These are phyloP conservation scores for Thraustochytrium sp. DNA, from an alignment of 352 stramenopile genomes.

Conservation along the genomic window DNA sequence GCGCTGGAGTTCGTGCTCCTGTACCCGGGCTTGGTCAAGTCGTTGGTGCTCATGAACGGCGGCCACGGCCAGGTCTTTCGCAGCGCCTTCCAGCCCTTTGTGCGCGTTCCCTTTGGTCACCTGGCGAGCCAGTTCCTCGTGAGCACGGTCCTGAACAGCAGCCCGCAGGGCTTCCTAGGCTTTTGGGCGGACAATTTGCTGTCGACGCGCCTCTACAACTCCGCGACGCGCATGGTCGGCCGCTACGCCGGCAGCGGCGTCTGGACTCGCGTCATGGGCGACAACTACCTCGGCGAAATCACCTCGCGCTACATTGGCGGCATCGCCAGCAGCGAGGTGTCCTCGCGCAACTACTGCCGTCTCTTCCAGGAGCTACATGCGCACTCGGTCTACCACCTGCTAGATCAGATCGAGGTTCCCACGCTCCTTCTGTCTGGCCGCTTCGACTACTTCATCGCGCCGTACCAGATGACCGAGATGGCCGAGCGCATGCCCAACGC, in stretches of 20 bases:
- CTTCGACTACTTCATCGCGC: slow-evolving; percentile 45
- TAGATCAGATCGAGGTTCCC: slow-evolving; percentile 32
- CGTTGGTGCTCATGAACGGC: slow-evolving; percentile 47
- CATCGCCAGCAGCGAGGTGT: slow-evolving; percentile 10
- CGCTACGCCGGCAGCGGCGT: not conserved
- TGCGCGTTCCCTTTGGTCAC: slow-evolving; percentile 36
- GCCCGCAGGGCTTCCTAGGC: not conserved
- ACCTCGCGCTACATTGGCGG: slow-evolving; percentile 41
- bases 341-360: slow-evolving; percentile 42
- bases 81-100: slow-evolving; percentile 42
- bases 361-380: slow-evolving; percentile 43
- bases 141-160: not conserved
- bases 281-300: slow-evolving; percentile 12
- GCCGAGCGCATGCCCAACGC: slow-evolving; percentile 41
- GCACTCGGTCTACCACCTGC: slow-evolving; percentile 45
- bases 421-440: slow-evolving; percentile 43
- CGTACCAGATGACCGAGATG: slow-evolving; percentile 42
- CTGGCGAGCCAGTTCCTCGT: slow-evolving; percentile 8
- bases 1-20: slow-evolving; percentile 35
- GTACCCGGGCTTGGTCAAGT: slow-evolving; percentile 37
- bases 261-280: not conserved
- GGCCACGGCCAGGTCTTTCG: slow-evolving; percentile 38
- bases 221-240: not conserved
- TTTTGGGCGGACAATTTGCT: not conserved
- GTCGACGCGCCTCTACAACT: not conserved